Percentiles rank a stretch among this genome's conserved stretches.
Evolutionary conservation across 2,329 filamentous ascomycete genomes (phyloP).

Genomic region (Epichloe gansuensis): DNA sequence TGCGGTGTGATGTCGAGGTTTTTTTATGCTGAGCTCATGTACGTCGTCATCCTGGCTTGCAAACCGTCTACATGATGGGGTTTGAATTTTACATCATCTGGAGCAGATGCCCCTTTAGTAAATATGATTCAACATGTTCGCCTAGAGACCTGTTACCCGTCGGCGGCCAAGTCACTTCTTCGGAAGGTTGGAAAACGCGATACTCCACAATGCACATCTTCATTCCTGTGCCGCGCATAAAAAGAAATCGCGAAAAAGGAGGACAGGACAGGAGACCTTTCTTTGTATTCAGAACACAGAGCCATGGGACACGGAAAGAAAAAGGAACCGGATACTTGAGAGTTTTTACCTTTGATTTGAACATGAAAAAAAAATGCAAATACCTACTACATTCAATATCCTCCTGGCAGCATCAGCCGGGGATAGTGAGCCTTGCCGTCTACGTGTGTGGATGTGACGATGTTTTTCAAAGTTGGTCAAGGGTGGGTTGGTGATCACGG

Average conservation of each 20-base stretch:
- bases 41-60: too few relatives aligned
- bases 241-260: background rate
- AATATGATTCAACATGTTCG: background rate
- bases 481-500: background rate
- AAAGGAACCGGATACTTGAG: background rate
- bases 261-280: background rate
- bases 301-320: background rate
- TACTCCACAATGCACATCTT: background rate
- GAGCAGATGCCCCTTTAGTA: background rate
- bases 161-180: background rate
- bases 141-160: background rate
- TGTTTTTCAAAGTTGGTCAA: conserved; percentile 3
- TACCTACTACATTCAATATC: background rate
- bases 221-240: background rate
- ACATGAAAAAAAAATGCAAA: background rate
- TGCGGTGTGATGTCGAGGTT: too few relatives aligned
- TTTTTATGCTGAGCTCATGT: too few relatives aligned
- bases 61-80: too few relatives aligned
- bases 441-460: conserved; percentile 2
- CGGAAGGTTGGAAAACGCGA: too few relatives aligned
- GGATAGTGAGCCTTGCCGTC: conserved; percentile 1
- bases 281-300: too few relatives aligned
- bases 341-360: too few relatives aligned
- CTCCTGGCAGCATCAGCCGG: background rate
- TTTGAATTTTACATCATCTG: background rate